Conservation (phyloP, 257 asterid species). For the Solanum sitiens region DNA sequence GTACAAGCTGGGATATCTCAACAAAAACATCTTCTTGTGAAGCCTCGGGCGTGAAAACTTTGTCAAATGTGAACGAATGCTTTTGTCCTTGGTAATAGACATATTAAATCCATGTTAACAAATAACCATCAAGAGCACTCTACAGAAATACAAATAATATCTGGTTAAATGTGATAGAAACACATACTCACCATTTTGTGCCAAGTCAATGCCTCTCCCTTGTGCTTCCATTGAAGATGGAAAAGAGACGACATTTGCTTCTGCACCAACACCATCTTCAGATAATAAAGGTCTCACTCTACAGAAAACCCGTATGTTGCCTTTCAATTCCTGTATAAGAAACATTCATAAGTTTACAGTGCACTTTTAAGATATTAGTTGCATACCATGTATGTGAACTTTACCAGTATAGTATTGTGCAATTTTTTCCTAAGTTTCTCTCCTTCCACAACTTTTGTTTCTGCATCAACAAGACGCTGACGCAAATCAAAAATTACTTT, state of each 20-base stretch:
- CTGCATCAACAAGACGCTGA: constrained; percentile 72
- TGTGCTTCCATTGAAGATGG: constrained; percentile 58
- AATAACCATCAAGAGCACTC: neutral
- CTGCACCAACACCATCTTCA: constrained; percentile 59
- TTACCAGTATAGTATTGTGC: constrained; percentile 91
- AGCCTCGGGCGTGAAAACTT: constrained; percentile 76
- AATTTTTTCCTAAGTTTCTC: constrained; percentile 79
- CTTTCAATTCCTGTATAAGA: constrained; percentile 70
- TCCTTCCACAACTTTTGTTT: constrained; percentile 68
- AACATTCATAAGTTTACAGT: neutral
- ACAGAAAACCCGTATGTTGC: constrained; percentile 90
- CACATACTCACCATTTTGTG: constrained; percentile 51
- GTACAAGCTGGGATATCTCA: constrained; percentile 96
- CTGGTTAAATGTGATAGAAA: neutral
- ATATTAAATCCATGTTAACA: neutral
- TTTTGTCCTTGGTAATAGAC: constrained; percentile 49
- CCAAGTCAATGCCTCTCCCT: constrained; percentile 75
- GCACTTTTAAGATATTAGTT: neutral
- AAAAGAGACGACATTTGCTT: constrained; percentile 59
- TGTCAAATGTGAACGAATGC: constrained; percentile 77
- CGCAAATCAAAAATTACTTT: constrained; percentile 37
- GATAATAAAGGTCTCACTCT: constrained; percentile 80
- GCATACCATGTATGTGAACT: neutral
- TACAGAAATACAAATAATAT: neutral
- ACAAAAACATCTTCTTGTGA: constrained; percentile 83